phyloP scores from a whole-genome alignment of 202 grass and related monocot species.

The Elaeis oleifera region DNA sequence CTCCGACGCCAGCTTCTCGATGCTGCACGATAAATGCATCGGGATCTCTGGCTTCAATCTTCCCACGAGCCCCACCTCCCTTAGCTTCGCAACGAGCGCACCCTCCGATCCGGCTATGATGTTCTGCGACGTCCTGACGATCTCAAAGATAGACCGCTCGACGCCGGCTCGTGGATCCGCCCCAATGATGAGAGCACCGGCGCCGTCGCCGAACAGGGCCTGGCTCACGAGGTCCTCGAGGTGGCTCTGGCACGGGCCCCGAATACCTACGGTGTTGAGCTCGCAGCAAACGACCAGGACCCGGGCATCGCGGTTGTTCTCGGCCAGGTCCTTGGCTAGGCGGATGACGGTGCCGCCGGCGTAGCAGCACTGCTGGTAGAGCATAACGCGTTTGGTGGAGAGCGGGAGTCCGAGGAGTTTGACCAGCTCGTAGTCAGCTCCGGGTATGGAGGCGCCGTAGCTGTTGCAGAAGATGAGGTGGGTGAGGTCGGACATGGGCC shows the following conservation, averaged over 20 bases:
- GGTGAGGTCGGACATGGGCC: not conserved
- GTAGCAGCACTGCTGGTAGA: constrained; percentile 8
- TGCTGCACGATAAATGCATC: not conserved
- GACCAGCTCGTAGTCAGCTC: not conserved
- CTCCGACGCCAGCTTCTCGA: not conserved
- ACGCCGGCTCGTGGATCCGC: not conserved
- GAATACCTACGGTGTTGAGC: not conserved
- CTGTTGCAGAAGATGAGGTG: constrained; percentile 2
- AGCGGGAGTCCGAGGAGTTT: not conserved
- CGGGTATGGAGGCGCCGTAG: not conserved
- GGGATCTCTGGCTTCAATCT: not conserved
- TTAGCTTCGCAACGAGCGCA: not conserved
- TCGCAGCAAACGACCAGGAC: constrained; percentile 3
- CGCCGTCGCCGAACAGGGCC: not conserved
- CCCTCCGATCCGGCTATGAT: not conserved
- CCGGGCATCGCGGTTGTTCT: not conserved
- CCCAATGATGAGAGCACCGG: not conserved
- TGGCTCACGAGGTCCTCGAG: not conserved
- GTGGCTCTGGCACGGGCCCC: not conserved
- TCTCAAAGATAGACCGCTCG: not conserved
- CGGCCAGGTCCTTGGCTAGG: constrained; percentile 7
- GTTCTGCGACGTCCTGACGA: not conserved
- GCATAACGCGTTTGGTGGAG: constrained; percentile 7
- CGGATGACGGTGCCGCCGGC: not conserved
- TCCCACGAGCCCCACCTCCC: not conserved